A percentile compares a stretch with the other conserved stretches of the same genome.
Conservation (phyloP, 164 flowering plant genomes). For the Cinnamomum chago region DNA sequence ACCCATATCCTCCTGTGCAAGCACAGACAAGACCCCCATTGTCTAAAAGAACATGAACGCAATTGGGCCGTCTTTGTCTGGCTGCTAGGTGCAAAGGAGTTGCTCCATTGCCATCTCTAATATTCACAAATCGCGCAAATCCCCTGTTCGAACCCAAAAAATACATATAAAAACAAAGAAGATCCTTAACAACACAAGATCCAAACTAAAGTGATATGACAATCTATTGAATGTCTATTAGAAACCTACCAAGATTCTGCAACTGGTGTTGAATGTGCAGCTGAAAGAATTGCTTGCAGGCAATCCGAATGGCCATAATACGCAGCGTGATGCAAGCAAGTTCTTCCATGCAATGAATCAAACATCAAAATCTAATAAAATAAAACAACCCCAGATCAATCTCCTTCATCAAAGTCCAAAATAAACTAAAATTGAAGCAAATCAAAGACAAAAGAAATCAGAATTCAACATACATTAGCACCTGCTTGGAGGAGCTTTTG, state of each 20-base stretch:
- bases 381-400: constrained; percentile 5
- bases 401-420: neutral
- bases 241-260: constrained; percentile 73
- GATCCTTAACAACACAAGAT: neutral
- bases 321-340: constrained; percentile 93
- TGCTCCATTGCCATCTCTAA: constrained; percentile 88
- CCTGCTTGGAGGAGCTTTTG: constrained; percentile 74
- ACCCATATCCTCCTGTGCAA: constrained; percentile 87
- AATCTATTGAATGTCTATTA: neutral
- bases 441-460: neutral
- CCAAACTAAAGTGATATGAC: neutral
- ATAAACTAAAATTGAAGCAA: neutral
- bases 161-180: neutral
- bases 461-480: constrained; percentile 64
- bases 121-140: constrained; percentile 85
- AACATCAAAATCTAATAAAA: constrained; percentile 66
- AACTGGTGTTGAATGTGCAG: constrained; percentile 71
- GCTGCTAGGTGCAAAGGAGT: constrained; percentile 94
- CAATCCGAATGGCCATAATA: constrained; percentile 90
- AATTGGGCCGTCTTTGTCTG: constrained; percentile 71
- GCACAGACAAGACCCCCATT: constrained; percentile 91
- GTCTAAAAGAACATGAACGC: constrained; percentile 73
- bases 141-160: constrained; percentile 54
- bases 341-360: constrained; percentile 76
- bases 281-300: constrained; percentile 71